Evolutionary conservation across 1,284 basidiomycete species (phyloP).

Genomic region (Pseudozyma sp.): DNA sequence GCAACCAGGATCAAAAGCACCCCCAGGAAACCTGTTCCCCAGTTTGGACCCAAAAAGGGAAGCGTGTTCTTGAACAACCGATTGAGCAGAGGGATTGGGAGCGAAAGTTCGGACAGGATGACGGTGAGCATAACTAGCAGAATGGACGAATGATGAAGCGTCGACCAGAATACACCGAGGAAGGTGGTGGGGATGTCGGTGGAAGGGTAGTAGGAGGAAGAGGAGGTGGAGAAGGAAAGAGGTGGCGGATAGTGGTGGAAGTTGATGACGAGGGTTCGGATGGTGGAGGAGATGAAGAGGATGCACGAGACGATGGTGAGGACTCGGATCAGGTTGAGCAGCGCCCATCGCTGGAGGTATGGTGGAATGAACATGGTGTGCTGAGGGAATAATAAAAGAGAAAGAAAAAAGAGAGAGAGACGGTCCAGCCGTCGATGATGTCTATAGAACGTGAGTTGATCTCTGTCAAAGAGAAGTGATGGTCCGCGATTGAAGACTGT

Average conservation of each 20-base stretch:
- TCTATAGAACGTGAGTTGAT: no score
- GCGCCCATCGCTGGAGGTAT: constrained; percentile 41
- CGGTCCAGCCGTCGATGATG: no score
- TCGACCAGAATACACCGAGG: constrained; percentile 58
- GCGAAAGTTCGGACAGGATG: constrained; percentile 47
- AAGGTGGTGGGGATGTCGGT: constrained; percentile 56
- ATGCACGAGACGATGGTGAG: constrained; percentile 38
- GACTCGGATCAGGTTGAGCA: constrained; percentile 45
- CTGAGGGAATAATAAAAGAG: no score
- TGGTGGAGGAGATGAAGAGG: constrained; percentile 36
- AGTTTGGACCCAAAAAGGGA: constrained; percentile 51
- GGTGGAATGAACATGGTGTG: constrained; percentile 35
- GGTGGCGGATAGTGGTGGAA: constrained; percentile 29
- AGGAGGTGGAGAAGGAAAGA: neutral
- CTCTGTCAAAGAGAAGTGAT: no score
- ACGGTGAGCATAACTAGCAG: constrained; percentile 30
- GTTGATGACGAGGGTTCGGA: constrained; percentile 24
- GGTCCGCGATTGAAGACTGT: no score
- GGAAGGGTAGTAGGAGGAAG: constrained; percentile 27
- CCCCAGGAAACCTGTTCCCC: constrained; percentile 50
- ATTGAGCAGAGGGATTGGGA: constrained; percentile 31
- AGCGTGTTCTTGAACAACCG: constrained; percentile 46
- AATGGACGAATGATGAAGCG: constrained; percentile 45
- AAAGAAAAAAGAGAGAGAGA: no score
- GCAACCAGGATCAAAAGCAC: constrained; percentile 43